Base-by-base conservation (phyloP, 148 eudicot genomes). In the Rhododendron williamsianum region DNA sequence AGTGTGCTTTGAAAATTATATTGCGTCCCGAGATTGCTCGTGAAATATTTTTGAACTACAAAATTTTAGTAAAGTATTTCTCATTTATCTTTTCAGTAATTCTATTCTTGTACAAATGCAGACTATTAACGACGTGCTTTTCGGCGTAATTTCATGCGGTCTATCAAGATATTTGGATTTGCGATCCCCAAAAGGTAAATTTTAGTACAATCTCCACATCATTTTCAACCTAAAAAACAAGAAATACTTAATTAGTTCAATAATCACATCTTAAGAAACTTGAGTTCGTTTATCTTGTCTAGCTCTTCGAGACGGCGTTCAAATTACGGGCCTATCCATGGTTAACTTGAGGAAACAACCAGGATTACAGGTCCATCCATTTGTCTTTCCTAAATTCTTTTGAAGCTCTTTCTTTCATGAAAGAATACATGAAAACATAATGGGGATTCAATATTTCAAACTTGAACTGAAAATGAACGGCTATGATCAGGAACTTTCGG, bases 71-170 rank as follows among this genome's bases (percentile, higher is more conserved):
- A 15, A 16, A 54, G 6, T 16, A 3, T 54, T 54, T 54, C 60
- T 54, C 8, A 3, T 54, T 16, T 54, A 54, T 54, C 60, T 54
- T 54, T 54, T 16, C 3, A 3, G 21, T 54, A 19, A 67, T 85
- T 46, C 41, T 41, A 49, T 51, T 45, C 1, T 81, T 18, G 38
- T 33, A 43, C 5, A 45, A 45, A 19, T 85, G 91, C 95, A 95
- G 97, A 95, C 98, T 15, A 87, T 94, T 12, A 95, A 95, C 80
- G 98, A 95, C 65, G 96, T 93, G 16, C 93, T 95, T 45, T 87
- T 93, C 58, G 98, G 96, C n/a, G 71, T 95, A 41, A 82, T 95
- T 45, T 89, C 95, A 10, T 86, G 82, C 38, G 98, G 97, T 12
- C 88, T 95, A 3, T 91, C 95, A 25, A 93, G 83, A 86, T 95